phyloP scores from a whole-genome alignment of 352 stramenopile species.

The Globisporangium spinosum region DNA sequence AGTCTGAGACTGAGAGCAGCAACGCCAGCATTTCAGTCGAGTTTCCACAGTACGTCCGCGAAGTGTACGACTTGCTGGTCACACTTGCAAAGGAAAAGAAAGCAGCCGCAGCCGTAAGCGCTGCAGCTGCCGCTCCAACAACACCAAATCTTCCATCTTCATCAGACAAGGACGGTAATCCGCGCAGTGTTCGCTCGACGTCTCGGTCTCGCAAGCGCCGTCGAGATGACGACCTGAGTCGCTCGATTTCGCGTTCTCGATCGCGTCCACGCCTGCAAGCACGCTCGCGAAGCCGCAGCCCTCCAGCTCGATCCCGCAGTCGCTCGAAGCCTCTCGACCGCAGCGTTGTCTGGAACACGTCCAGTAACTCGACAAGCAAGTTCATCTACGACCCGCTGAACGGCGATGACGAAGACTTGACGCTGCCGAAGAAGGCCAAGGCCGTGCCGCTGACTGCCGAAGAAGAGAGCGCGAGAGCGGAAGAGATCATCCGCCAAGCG shows the following conservation, averaged over 20 bases:
- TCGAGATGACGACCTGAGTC: conserved; percentile 13
- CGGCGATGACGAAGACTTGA: conserved; percentile 11
- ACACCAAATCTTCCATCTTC: conserved; percentile 12
- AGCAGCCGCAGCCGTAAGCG: conserved; percentile 20
- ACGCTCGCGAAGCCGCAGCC: conserved; percentile 28
- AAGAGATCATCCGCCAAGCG: conserved; percentile 71
- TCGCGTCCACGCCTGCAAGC: conserved; percentile 22
- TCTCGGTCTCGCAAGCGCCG: conserved; percentile 34
- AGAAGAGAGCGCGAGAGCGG: conserved; percentile 49
- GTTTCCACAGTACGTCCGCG: conserved; percentile 36
- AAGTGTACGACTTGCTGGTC: conserved; percentile 45
- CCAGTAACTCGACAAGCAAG: neutral
- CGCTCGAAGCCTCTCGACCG: conserved; percentile 10
- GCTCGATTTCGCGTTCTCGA: conserved; percentile 33
- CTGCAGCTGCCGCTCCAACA: neutral
- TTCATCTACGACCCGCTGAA: conserved; percentile 19
- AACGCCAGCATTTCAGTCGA: neutral
- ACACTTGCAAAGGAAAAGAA: conserved; percentile 35
- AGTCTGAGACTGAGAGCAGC: neutral
- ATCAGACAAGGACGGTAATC: conserved; percentile 7
- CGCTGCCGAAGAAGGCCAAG: conserved; percentile 5
- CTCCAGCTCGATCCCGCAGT: conserved; percentile 23
- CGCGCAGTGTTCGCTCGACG: conserved; percentile 20
- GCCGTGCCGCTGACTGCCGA: conserved; percentile 27
- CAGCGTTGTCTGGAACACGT: conserved; percentile 18